Evolutionary conservation across 352 stramenopile species (phyloP).

Genomic region (Phytophthora meadii): DNA sequence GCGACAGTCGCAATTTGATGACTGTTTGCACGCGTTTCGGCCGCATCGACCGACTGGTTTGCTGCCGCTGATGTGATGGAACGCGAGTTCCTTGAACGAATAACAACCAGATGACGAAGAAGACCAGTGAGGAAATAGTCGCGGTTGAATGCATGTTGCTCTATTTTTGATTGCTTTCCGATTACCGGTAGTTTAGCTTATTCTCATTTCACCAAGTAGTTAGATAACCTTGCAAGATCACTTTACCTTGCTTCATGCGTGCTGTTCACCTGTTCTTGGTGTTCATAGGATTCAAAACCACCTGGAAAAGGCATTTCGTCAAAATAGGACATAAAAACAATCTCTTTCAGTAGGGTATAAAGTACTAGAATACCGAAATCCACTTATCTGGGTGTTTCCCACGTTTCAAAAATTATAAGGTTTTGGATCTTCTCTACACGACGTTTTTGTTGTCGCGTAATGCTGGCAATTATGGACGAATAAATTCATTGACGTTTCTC

Average conservation of each 20-base stretch:
- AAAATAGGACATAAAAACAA: no score
- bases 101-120: conserved; percentile 42
- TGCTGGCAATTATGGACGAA: not conserved
- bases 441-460: conserved; percentile 4
- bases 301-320: not conserved
- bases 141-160: conserved; percentile 56
- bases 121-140: conserved; percentile 43
- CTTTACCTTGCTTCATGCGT: conserved; percentile 4
- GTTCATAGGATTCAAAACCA: not conserved
- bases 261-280: not conserved
- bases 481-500: not conserved
- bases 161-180: conserved; percentile 46
- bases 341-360: no score
- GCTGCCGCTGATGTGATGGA: conserved; percentile 41
- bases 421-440: conserved; percentile 6
- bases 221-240: conserved; percentile 22
- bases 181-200: conserved; percentile 20
- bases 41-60: conserved; percentile 33
- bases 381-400: no score
- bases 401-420: conserved; percentile 6
- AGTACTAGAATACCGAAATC: no score
- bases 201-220: conserved; percentile 1
- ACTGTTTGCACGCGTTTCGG: conserved; percentile 3
- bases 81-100: conserved; percentile 33
- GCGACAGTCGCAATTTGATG: conserved; percentile 13